Evolutionary conservation across 768 basidiomycete genomes (phyloP).

Genomic region (Lanmaoa rubissima): DNA sequence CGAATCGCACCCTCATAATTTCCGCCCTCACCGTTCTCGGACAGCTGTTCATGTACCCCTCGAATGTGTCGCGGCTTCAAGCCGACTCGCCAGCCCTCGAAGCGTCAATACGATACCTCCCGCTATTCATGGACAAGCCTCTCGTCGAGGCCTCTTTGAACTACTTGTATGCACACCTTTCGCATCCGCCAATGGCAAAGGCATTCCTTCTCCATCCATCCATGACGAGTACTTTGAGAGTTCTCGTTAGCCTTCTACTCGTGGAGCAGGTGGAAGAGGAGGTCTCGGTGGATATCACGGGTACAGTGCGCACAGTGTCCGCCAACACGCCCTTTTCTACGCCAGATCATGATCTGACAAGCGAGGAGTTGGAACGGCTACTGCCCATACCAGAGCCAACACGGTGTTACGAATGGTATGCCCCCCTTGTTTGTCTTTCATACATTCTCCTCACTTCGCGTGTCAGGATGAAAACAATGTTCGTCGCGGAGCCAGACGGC

Average conservation of each 20-base stretch:
- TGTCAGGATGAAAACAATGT: constrained; percentile 88
- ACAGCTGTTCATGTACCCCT: constrained; percentile 57
- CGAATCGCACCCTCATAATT: constrained; percentile 76
- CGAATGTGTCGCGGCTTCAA: constrained; percentile 53
- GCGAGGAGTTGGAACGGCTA: constrained; percentile 64
- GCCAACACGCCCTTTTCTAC: constrained; percentile 45
- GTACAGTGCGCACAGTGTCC: constrained; percentile 55
- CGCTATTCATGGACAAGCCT: constrained; percentile 65
- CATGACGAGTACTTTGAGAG: constrained; percentile 66
- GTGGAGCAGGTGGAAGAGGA: constrained; percentile 72
- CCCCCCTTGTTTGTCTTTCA: neutral
- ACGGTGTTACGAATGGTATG: constrained; percentile 80
- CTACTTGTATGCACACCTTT: constrained; percentile 73
- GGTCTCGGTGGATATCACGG: constrained; percentile 61
- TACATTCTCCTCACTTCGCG: constrained; percentile 11
- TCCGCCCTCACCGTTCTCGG: constrained; percentile 59
- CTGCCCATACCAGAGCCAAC: constrained; percentile 66
- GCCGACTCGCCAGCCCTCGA: constrained; percentile 57
- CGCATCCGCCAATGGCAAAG: constrained; percentile 71
- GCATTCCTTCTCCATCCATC: constrained; percentile 70
- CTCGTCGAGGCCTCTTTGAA: constrained; percentile 72
- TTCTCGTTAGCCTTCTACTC: constrained; percentile 66
- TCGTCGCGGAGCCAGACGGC: constrained; percentile 68
- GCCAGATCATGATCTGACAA: constrained; percentile 63
- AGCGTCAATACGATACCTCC: constrained; percentile 68